Evolutionary conservation across 192 early-diverging fungal genomes (phyloP), one percentile per base, ranked within the genome.

Genomic region (Linnemannia schmuckeri): DNA sequence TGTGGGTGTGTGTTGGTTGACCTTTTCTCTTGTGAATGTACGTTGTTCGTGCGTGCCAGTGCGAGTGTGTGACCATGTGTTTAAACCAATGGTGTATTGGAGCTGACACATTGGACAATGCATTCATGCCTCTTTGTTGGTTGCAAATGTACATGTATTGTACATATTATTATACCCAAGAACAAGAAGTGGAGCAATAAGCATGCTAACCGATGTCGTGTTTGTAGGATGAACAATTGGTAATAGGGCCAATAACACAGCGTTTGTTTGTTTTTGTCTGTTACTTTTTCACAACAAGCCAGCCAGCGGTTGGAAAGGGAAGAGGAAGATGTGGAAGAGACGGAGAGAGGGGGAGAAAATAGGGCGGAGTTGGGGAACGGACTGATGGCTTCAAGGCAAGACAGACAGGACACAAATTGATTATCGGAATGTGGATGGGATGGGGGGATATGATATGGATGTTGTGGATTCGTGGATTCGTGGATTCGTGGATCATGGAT

Each of bases 11-110:
- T 15, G 9, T 15, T 46, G 44, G 15, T 46, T 13, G 13, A 15
- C 15, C 15, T 46, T 46, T 46, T 46, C 10, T 12, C 44, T 46
- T 46, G 44, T 46, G 44, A 46, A 10, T 46, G 44, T 46, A 15
- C 12, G 15, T 27, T 8, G 57, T 30, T 24, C 7, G 54, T 66
- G 61, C 61, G 61, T 66, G 61, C 61, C 61, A 66, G 30, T 33
- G 61, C 61, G 61, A 66, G 61, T 66, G 61, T 66, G 61, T 33
- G 27, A 66, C 61, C 61, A 66, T 66, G 61, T 66, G 61, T 66
- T 66, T 66, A 33, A 5, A 12, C 24, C 12, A 66, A 30, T 33
- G 27, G 61, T 57, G 61, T 15, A 66, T 66, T 66, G 61, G 61
- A 66, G 61, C 12, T 63, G 61, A 63, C 61, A 66, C 44, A 66